Evolutionary conservation across 768 basidiomycete species (phyloP).

Genomic region (Tylopilus balloui): DNA sequence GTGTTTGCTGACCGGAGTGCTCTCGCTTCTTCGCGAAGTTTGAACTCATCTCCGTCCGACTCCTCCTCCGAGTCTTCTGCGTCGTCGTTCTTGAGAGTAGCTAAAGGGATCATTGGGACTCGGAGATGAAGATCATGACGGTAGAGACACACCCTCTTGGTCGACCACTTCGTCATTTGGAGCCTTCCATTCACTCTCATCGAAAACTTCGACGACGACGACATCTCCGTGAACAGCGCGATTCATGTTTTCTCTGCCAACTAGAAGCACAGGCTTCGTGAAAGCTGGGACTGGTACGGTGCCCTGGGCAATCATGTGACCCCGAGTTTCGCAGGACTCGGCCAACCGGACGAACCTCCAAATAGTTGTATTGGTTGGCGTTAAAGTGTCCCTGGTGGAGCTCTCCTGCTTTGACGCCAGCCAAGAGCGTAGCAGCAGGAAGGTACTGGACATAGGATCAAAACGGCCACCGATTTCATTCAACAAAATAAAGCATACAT

Average conservation of each 20-base stretch:
- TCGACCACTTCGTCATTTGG: slow-evolving; percentile 91
- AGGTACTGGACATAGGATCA: slow-evolving; percentile 57
- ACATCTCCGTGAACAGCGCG: slow-evolving; percentile 91
- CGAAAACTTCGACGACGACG: slow-evolving; percentile 85
- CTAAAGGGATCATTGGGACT: slow-evolving; percentile 35
- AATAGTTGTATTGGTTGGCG: slow-evolving; percentile 92
- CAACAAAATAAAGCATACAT: slow-evolving; percentile 43
- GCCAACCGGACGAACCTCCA: slow-evolving; percentile 55
- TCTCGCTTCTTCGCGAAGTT: slow-evolving; percentile 43
- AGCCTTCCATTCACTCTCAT: slow-evolving; percentile 87
- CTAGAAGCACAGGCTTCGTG: slow-evolving; percentile 73
- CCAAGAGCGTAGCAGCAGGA: slow-evolving; percentile 60
- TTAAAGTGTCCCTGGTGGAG: slow-evolving; percentile 93
- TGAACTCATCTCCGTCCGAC: slow-evolving; percentile 37
- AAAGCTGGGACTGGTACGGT: slow-evolving; percentile 72
- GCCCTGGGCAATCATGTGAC: slow-evolving; percentile 46
- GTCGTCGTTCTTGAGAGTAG: slow-evolving; percentile 81
- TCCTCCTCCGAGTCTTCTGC: slow-evolving; percentile 71
- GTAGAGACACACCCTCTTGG: slow-evolving; percentile 64
- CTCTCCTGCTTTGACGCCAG: slow-evolving; percentile 80
- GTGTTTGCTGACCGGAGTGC: slow-evolving; percentile 24
- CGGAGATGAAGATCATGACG: neutral
- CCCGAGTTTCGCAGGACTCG: neutral
- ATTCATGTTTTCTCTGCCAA: slow-evolving; percentile 93
- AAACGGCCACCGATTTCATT: neutral